Conservation (phyloP, 2,329 filamentous ascomycete species). For the Parafenestella ontariensis region DNA sequence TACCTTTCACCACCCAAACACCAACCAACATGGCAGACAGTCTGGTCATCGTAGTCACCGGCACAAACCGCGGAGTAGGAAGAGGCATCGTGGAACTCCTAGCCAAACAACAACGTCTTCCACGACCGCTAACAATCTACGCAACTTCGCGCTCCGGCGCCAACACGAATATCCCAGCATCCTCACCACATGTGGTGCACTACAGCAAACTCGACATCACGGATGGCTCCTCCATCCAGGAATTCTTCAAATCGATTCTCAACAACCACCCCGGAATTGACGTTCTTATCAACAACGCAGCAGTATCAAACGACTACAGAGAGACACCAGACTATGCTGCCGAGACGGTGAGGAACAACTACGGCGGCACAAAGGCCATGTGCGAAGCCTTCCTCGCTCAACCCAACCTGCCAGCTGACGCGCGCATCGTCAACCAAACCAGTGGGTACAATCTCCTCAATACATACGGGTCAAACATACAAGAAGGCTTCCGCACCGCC, state of each 20-base stretch:
- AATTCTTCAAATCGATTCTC: conserved; percentile 13
- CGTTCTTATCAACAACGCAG: conserved; percentile 33
- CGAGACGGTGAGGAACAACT: conserved; percentile 22
- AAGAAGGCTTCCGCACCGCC: conserved; percentile 4
- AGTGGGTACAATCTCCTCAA: conserved; percentile 12
- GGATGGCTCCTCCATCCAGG: conserved; percentile 17
- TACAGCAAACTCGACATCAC: conserved; percentile 25
- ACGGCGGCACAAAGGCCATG: conserved; percentile 25
- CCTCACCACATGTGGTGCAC: conserved; percentile 13
- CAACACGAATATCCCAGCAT: conserved; percentile 9
- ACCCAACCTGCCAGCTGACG: conserved; percentile 7
- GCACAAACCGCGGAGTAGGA: conserved; percentile 30
- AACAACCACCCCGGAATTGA: conserved; percentile 14
- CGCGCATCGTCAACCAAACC: conserved; percentile 27
- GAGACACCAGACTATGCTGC: conserved; percentile 14
- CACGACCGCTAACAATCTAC: conserved; percentile 21
- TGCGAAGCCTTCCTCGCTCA: conserved; percentile 18
- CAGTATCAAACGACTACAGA: conserved; percentile 22
- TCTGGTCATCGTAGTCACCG: conserved; percentile 30
- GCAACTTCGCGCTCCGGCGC: conserved; percentile 28
- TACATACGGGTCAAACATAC: conserved; percentile 8
- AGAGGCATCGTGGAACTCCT: conserved; percentile 30
- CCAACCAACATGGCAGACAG: conserved; percentile 19
- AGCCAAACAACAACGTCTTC: conserved; percentile 19
- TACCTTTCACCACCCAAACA: too few relatives aligned